These are phyloP conservation scores for Rossbeevera mucosa DNA, from an alignment of 768 basidiomycete genomes.

Conservation along the genomic window DNA sequence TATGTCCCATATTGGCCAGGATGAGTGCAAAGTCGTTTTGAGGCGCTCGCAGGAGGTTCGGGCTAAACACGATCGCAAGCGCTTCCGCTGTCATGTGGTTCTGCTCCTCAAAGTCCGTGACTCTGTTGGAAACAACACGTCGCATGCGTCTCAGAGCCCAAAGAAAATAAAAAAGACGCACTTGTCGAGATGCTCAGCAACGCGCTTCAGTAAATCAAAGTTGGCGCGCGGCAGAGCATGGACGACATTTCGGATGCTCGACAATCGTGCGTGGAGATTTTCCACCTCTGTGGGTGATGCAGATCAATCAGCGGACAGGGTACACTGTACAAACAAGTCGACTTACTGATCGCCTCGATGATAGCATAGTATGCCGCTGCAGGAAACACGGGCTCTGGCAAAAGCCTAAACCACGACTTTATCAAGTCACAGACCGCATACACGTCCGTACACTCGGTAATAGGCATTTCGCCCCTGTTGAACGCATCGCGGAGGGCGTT, in stretches of 20 bases:
- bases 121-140: slow-evolving; percentile 38
- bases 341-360: slow-evolving; percentile 67
- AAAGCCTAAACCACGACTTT: slow-evolving; percentile 80
- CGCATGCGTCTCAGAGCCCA: not conserved
- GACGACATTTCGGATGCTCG: slow-evolving; percentile 61
- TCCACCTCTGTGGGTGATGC: slow-evolving; percentile 50
- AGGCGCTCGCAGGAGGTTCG: slow-evolving; percentile 71
- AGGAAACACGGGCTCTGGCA: slow-evolving; percentile 80
- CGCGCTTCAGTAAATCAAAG: slow-evolving; percentile 74
- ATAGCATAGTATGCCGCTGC: slow-evolving; percentile 60
- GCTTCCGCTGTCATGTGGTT: slow-evolving; percentile 90
- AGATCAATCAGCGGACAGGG: slow-evolving; percentile 3
- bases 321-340: not conserved
- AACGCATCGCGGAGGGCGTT: slow-evolving; percentile 67
- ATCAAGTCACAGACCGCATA: slow-evolving; percentile 80
- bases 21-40: slow-evolving; percentile 76
- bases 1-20: slow-evolving; percentile 73
- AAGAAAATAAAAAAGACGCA: slow-evolving; percentile 23
- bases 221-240: slow-evolving; percentile 66
- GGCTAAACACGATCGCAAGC: slow-evolving; percentile 82
- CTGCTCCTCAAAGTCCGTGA: slow-evolving; percentile 83
- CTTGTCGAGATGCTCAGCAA: slow-evolving; percentile 82
- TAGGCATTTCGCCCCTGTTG: slow-evolving; percentile 67
- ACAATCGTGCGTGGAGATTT: slow-evolving; percentile 62
- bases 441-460: slow-evolving; percentile 60